These are phyloP conservation scores for Plectosphaerella plurivora DNA, from an alignment of 2,329 filamentous ascomycete genomes.

Conservation along the genomic window DNA sequence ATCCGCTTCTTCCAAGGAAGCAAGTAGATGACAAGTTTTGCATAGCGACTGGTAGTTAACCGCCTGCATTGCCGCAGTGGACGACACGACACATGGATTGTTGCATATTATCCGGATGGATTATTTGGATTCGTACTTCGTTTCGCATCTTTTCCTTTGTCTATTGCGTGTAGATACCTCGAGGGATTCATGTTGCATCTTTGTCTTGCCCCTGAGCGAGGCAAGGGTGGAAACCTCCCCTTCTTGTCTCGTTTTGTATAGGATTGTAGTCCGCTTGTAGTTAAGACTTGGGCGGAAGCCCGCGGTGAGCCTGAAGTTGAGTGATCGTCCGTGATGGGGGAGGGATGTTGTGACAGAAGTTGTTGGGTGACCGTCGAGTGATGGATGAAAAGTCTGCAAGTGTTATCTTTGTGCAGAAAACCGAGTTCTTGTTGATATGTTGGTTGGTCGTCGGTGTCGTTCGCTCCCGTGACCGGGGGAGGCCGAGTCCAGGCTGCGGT, in stretches of 20 bases:
- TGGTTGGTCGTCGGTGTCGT: no score
- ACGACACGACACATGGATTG: not conserved
- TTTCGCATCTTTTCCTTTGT: conserved; percentile 15
- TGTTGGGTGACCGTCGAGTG: no score
- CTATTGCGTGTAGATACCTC: not conserved
- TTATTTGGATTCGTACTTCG: conserved; percentile 5
- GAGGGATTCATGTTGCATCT: not conserved
- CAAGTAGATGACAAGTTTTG: conserved; percentile 13
- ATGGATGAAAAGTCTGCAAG: no score
- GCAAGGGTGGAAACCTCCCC: not conserved
- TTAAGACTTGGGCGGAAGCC: no score
- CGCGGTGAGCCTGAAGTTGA: no score
- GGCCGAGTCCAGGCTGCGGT: no score
- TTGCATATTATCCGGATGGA: no score
- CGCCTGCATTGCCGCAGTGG: conserved; percentile 13
- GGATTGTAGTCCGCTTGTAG: not conserved
- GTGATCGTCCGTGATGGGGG: no score
- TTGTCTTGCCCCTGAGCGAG: not conserved
- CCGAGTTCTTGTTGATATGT: no score
- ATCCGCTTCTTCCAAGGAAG: conserved; percentile 35
- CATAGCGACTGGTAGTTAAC: conserved; percentile 11
- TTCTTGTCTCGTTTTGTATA: not conserved
- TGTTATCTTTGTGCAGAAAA: no score
- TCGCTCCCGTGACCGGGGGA: no score
- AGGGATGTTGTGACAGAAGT: no score